These are phyloP conservation scores for Nakaseomyces bracarensis DNA, from an alignment of 1,139 yeast genomes.

Conservation along the genomic window DNA sequence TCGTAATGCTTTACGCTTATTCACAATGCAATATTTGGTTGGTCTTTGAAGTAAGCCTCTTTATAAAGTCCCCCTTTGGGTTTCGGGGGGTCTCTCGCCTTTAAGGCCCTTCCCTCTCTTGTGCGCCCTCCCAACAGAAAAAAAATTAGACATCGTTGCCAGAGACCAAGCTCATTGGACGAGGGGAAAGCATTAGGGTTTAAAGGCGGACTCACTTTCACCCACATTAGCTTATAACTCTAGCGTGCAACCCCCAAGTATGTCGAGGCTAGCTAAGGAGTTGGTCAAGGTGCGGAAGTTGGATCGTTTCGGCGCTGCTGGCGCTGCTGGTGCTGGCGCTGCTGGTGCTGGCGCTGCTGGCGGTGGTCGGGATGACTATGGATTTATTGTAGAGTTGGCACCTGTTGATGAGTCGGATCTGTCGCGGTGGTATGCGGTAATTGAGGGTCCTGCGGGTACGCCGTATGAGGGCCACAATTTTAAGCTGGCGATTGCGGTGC, in stretches of 20 bases:
- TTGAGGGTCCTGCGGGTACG: slow-evolving; percentile 49
- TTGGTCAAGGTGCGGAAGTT: slow-evolving; percentile 35
- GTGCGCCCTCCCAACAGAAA: no score
- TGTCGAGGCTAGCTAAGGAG: slow-evolving; percentile 35
- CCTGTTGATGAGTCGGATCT: slow-evolving; percentile 41
- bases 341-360: slow-evolving; percentile 21
- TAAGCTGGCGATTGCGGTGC: slow-evolving; percentile 45
- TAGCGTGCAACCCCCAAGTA: slow-evolving; percentile 2
- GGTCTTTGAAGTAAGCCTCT: no score
- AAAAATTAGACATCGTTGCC: no score
- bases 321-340: slow-evolving; percentile 23
- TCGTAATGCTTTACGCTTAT: no score
- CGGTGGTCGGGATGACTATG: slow-evolving; percentile 19
- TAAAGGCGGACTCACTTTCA: no score
- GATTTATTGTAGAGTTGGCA: slow-evolving; percentile 35
- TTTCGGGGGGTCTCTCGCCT: no score
- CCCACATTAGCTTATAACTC: not conserved
- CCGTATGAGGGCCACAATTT: slow-evolving; percentile 53
- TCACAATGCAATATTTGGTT: not conserved
- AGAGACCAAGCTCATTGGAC: not conserved
- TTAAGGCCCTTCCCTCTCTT: no score
- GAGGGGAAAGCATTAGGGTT: no score
- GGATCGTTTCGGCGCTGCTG: no score
- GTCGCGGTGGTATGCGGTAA: slow-evolving; percentile 50
- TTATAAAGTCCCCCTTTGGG: no score